Conservation (phyloP, 306 rosid genomes). For the Cicer chorassanicum region DNA sequence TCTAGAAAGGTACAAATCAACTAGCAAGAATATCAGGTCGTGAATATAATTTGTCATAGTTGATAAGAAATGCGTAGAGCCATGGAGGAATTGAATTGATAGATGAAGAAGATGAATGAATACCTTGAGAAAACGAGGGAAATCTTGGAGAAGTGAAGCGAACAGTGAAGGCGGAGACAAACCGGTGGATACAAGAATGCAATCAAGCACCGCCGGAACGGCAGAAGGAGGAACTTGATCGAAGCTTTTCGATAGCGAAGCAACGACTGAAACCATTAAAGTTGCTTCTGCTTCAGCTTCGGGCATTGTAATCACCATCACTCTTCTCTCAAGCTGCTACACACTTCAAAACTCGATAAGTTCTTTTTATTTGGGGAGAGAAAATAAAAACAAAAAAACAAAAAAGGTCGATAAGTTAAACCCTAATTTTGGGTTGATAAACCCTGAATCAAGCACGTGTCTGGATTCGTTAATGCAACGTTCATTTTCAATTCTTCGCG, state of each 20-base stretch:
- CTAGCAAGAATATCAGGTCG: not conserved
- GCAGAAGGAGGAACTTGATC: constrained; percentile 68
- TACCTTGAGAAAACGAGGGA: constrained; percentile 66
- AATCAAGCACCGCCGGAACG: constrained; percentile 74
- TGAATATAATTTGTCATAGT: not conserved
- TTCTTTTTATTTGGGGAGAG: not conserved
- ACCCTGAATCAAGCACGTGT: constrained; percentile 2
- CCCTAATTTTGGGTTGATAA: constrained; percentile 44
- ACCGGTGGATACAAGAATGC: constrained; percentile 69
- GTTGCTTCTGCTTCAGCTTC: constrained; percentile 40
- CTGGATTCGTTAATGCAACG: not conserved
- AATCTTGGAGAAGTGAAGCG: constrained; percentile 61
- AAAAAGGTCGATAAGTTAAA: not conserved
- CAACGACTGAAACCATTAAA: constrained; percentile 57
- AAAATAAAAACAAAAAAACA: too few species aligned
- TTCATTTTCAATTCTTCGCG: constrained; percentile 34
- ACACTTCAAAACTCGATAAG: not conserved
- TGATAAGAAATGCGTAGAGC: too few species aligned
- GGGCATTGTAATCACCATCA: constrained; percentile 45
- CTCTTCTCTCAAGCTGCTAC: not conserved
- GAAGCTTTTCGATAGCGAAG: constrained; percentile 65
- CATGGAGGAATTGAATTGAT: not conserved
- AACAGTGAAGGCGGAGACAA: constrained; percentile 63
- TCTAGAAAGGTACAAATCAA: constrained; percentile 19
- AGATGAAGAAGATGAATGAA: constrained; percentile 2